Evolutionary conservation across 2,329 filamentous ascomycete genomes (phyloP).

Genomic region (Apiospora kogelbergensis): DNA sequence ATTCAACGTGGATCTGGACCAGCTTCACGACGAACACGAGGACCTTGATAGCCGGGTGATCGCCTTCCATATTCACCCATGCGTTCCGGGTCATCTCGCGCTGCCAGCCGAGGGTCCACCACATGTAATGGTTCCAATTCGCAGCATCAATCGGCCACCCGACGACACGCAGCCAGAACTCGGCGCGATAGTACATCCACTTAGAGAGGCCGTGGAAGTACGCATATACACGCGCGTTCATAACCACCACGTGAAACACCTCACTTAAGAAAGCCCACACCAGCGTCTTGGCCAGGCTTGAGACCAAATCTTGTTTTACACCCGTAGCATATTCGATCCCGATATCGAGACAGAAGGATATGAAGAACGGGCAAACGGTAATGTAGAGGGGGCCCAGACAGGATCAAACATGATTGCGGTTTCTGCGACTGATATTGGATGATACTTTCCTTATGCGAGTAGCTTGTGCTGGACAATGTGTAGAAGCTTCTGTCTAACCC

Average conservation of each 20-base stretch:
- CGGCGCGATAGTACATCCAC: background rate
- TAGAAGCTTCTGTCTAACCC: no score
- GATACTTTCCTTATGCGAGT: no score
- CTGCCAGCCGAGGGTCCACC: no score
- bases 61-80: no score
- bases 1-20: background rate
- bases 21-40: background rate
- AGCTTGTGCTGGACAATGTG: no score
- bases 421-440: no score
- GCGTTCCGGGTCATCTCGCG: no score
- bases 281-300: background rate
- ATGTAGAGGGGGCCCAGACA: background rate
- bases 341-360: no score
- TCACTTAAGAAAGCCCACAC: background rate
- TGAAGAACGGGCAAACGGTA: background rate
- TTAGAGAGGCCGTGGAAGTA: background rate
- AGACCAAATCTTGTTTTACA: background rate
- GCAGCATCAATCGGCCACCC: background rate
- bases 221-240: rapidly evolving
- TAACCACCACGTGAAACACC: background rate
- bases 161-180: background rate
- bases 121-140: no score
- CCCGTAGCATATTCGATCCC: background rate
- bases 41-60: no score
- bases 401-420: background rate